These are phyloP conservation scores for Amaranthus palmeri DNA, from an alignment of 148 eudicot species.

Conservation along the genomic window DNA sequence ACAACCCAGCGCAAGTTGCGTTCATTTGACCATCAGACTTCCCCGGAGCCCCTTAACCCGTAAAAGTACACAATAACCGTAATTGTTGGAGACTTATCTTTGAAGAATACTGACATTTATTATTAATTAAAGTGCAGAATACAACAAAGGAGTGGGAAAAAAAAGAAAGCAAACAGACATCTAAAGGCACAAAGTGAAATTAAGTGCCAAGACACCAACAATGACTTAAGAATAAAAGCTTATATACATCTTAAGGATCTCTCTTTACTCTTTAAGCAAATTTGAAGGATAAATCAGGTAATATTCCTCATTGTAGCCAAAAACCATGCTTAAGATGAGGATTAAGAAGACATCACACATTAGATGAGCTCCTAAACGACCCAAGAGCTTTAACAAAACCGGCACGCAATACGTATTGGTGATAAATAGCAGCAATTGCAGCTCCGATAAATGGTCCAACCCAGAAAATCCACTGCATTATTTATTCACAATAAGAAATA, in stretches of 20 bases:
- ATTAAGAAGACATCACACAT: conserved; percentile 9
- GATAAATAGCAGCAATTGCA: conserved; percentile 49
- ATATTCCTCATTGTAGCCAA: conserved; percentile 2
- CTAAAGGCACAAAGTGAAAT: conserved; percentile 20
- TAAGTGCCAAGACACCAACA: conserved; percentile 18
- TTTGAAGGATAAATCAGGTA: neutral
- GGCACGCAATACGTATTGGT: conserved; percentile 39
- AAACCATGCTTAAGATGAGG: neutral
- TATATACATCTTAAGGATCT: conserved; percentile 22
- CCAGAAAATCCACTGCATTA: conserved; percentile 54
- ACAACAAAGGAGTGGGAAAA: conserved; percentile 5
- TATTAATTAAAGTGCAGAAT: conserved; percentile 12
- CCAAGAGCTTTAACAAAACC: conserved; percentile 41
- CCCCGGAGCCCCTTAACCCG: no score
- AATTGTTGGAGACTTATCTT: no score
- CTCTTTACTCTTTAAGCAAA: conserved; percentile 10
- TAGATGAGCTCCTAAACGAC: conserved; percentile 38
- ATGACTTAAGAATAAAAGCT: conserved; percentile 11
- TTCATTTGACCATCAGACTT: no score
- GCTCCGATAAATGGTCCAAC: conserved; percentile 57
- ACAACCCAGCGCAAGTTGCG: no score
- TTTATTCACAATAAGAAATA: neutral
- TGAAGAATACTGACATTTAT: neutral
- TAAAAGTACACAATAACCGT: no score
- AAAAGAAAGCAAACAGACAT: neutral